phyloP scores from a whole-genome alignment of 1,139 yeast species.

The Candida sp. region DNA sequence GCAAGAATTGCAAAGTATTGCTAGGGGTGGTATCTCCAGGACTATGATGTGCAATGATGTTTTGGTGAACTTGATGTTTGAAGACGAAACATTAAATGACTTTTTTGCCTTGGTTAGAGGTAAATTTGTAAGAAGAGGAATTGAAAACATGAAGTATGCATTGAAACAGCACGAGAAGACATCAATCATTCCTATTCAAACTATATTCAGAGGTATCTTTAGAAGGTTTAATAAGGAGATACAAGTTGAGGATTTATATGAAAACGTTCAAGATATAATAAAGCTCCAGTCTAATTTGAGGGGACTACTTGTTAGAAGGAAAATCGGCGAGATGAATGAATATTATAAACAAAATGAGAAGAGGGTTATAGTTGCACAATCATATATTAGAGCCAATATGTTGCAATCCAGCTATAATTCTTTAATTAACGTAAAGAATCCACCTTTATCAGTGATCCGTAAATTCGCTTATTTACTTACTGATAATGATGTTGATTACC shows the following conservation, averaged over 20 bases:
- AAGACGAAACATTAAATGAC: slow-evolving; percentile 32
- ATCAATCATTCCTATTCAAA: slow-evolving; percentile 29
- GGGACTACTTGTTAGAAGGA: slow-evolving; percentile 39
- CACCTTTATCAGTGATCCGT: slow-evolving; percentile 73
- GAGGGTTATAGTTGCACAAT: slow-evolving; percentile 69
- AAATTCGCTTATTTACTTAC: slow-evolving; percentile 76
- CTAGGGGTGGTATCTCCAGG: slow-evolving; percentile 52
- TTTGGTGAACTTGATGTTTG: slow-evolving; percentile 38
- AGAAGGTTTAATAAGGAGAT: slow-evolving; percentile 49
- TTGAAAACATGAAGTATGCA: slow-evolving; percentile 17
- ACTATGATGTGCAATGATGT: slow-evolving; percentile 42
- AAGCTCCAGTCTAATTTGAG: slow-evolving; percentile 49
- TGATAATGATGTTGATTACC: slow-evolving; percentile 71
- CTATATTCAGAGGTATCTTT: slow-evolving; percentile 44
- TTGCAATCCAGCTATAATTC: slow-evolving; percentile 75
- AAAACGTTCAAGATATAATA: slow-evolving; percentile 34
- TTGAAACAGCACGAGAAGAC: slow-evolving; percentile 18
- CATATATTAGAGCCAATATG: slow-evolving; percentile 63
- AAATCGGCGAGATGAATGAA: slow-evolving; percentile 34
- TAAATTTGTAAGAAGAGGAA: slow-evolving; percentile 26
- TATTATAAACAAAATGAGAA: slow-evolving; percentile 56
- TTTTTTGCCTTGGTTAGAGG: slow-evolving; percentile 49
- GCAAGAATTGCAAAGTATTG: slow-evolving; percentile 46
- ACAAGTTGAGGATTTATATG: slow-evolving; percentile 51
- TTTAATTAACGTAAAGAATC: slow-evolving; percentile 65